Evolutionary conservation across 2,329 filamentous ascomycete species (phyloP), one percentile per base, ranked within the genome.

Genomic region (Pochonia chlamydosporia): DNA sequence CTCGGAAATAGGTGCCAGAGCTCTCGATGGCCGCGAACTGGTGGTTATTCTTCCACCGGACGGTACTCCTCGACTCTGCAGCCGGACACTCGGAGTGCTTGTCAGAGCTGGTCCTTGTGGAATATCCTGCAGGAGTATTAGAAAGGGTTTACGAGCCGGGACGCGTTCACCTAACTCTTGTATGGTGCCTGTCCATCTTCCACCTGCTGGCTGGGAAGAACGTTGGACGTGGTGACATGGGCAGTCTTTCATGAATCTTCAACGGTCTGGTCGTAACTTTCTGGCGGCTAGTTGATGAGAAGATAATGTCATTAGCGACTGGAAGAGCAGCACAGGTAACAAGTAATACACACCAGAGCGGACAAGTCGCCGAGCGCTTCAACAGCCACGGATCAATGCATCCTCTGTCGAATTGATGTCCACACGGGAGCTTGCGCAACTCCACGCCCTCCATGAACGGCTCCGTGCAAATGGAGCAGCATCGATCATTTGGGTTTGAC

Each of bases 301-400:
- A 20, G 8, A 28, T 26, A 42, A 30, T n/a, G 16, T 18, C n/a
- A 20, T 13, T 14, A 37, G 25, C 13, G 23, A 31, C 8, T 10
- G 7, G 7, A 28, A 28, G 26, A 28, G 26, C 26, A 8, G 26
- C 7, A 28, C 7, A 28, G 26, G 35, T 1, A 39, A 5, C 5
- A 14, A 16, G n/a, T 30, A 10, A 40, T 18, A 18, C 43, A 25
- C 28, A 49, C 47, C 43, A 49, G 1, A 49, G 33, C 5, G 47
- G 47, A 40, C 47, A 49, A 13, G 47, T 46, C 4, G 43, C 39
- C 18, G 47, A 42, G 23, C 26, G 43, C 20, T 21, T 40, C 20
- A 40, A 23, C 2, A 46, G 26, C 47, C 47, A 46, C 14, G 47
- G 43, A 13, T 49, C 47, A 33, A 46, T 24, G 40, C 47, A 49